Conservation (phyloP, 768 basidiomycete species). For the Kwoniella heveanensis region DNA sequence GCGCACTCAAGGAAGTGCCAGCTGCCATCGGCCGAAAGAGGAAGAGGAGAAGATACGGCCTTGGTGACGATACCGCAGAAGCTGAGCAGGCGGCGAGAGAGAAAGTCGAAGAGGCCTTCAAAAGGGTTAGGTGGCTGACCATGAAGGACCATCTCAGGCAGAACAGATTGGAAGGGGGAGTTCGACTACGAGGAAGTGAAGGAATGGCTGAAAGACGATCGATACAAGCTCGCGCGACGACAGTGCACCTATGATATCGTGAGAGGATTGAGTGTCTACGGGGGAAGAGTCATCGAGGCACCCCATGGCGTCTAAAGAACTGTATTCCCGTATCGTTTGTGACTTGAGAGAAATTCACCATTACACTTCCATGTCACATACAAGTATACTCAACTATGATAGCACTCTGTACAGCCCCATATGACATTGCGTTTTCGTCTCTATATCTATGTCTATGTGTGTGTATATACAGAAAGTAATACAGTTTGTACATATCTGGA, state of each 20-base stretch:
- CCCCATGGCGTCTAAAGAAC: too few species aligned
- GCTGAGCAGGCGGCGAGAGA: neutral
- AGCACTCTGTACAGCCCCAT: too few species aligned
- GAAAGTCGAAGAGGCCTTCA: neutral
- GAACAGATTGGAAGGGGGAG: neutral
- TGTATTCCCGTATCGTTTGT: too few species aligned
- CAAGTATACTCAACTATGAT: too few species aligned
- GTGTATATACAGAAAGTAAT: too few species aligned
- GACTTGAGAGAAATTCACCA: too few species aligned
- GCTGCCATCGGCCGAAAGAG: neutral
- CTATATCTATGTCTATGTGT: neutral
- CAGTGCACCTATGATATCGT: too few species aligned
- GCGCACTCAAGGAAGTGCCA: neutral
- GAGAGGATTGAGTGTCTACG: too few species aligned
- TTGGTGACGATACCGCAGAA: neutral
- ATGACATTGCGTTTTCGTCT: neutral
- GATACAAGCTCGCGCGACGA: too few species aligned
- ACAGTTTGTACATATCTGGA: too few species aligned
- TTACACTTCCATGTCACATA: too few species aligned
- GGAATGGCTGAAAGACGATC: conserved; percentile 4
- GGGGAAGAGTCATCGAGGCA: too few species aligned
- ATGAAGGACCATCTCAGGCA: conserved; percentile 4
- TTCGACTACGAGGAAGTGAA: neutral
- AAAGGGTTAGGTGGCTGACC: neutral
- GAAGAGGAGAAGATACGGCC: neutral